Conservation (phyloP, 2,329 filamentous ascomycete species). For the Cladophialophora carrionii region DNA sequence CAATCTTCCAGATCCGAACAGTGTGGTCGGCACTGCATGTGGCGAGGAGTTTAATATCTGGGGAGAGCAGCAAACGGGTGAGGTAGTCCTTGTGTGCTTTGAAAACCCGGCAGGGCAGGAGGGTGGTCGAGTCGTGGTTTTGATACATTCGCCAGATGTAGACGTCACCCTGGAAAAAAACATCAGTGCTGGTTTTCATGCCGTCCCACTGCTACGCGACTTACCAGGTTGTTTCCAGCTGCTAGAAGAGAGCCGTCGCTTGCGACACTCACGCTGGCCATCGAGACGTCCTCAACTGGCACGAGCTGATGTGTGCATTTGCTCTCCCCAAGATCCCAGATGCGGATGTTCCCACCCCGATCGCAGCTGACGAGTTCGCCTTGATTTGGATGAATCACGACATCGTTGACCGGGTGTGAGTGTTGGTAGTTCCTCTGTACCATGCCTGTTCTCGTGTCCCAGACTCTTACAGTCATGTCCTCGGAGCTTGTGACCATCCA, state of each 20-base stretch:
- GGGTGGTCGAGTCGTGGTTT: constrained; percentile 76
- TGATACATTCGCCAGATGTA: constrained; percentile 96
- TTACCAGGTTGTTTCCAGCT: constrained; percentile 85
- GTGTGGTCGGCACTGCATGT: constrained; percentile 94
- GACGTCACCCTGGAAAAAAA: constrained; percentile 73
- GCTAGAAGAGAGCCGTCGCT: constrained; percentile 91
- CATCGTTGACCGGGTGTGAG: constrained; percentile 87
- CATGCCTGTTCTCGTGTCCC: constrained; percentile 83
- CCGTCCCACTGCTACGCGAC: constrained; percentile 34
- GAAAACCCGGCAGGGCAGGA: constrained; percentile 86
- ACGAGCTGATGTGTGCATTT: constrained; percentile 96
- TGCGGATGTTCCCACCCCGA: constrained; percentile 83
- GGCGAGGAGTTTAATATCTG: constrained; percentile 90
- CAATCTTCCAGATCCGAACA: constrained; percentile 94
- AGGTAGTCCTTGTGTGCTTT: constrained; percentile 90
- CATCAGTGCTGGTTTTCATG: neutral
- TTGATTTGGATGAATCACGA: constrained; percentile 99
- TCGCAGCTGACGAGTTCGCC: constrained; percentile 98
- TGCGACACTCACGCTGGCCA: constrained; percentile 93
- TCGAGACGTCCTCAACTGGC: constrained; percentile 90
- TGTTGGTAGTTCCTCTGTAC: constrained; percentile 94
- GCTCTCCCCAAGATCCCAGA: constrained; percentile 97
- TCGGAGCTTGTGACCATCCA: constrained; percentile 99
- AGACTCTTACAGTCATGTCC: constrained; percentile 95
- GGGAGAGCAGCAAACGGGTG: constrained; percentile 85